phyloP scores from a whole-genome alignment of 2,329 filamentous ascomycete genomes.

The Curvularia lunata region DNA sequence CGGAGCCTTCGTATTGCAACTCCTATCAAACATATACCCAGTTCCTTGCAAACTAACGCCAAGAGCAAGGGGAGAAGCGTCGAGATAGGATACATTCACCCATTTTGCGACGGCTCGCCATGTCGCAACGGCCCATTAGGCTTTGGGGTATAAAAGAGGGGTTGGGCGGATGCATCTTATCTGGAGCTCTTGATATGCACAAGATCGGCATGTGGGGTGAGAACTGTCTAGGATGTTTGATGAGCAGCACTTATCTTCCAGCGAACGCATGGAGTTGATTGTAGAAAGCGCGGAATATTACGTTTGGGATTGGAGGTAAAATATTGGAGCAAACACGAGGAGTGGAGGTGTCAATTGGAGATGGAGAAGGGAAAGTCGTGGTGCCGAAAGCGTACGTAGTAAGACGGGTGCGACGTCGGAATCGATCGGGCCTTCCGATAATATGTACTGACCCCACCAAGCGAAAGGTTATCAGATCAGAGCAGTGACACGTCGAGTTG shows the following conservation, averaged over 20 bases:
- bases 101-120: neutral
- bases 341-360: neutral
- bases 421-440: neutral
- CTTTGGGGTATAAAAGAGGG: neutral
- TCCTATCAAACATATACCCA: neutral
- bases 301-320: neutral
- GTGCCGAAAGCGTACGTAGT: neutral
- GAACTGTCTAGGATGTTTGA: neutral
- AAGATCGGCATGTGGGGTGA: neutral
- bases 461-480: conserved; percentile 23
- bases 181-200: neutral
- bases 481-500: neutral
- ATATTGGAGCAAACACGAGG: neutral
- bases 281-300: neutral
- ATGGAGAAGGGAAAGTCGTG: neutral
- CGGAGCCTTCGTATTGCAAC: neutral
- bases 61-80: neutral
- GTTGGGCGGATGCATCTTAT: neutral
- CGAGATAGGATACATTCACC: neutral
- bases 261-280: neutral
- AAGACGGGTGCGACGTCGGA: conserved; percentile 2
- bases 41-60: neutral
- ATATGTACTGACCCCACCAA: conserved; percentile 16
- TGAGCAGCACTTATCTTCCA: neutral
- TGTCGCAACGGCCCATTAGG: neutral